A percentile compares a stretch with the other conserved stretches of the same genome.
These are phyloP conservation scores for Suillus americanus DNA, from an alignment of 768 basidiomycete genomes.

Conservation along the genomic window DNA sequence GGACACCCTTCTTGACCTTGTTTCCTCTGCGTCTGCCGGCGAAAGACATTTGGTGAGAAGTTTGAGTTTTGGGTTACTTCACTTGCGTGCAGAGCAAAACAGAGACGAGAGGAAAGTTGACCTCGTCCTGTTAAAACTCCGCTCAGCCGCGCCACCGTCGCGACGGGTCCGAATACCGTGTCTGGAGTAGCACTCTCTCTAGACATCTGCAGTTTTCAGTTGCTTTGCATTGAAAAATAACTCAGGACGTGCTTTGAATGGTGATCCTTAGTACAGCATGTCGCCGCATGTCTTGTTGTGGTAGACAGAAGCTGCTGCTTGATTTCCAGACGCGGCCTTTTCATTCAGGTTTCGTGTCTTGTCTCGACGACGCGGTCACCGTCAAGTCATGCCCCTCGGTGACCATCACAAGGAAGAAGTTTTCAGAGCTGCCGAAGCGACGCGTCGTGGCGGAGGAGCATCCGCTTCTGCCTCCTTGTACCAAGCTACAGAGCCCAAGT, in stretches of 20 bases:
- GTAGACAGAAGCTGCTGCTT: background rate
- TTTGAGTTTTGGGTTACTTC: slow-evolving; percentile 16
- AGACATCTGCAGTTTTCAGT: background rate
- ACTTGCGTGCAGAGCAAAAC: slow-evolving; percentile 30
- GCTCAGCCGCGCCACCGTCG: slow-evolving; percentile 33
- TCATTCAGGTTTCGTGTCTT: slow-evolving; percentile 4
- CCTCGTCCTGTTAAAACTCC: slow-evolving; percentile 34
- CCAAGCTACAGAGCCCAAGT: background rate
- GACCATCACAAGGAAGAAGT: slow-evolving; percentile 48
- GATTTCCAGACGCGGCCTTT: slow-evolving; percentile 3
- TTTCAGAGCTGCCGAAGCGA: slow-evolving; percentile 55
- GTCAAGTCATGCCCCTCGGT: slow-evolving; percentile 7
- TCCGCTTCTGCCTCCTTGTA: background rate
- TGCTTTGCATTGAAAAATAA: background rate
- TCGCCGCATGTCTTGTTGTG: slow-evolving; percentile 14
- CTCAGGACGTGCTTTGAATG: slow-evolving; percentile 12
- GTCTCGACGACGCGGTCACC: background rate
- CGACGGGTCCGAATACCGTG: slow-evolving; percentile 14
- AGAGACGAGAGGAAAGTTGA: slow-evolving; percentile 30
- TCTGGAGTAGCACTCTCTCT: background rate
- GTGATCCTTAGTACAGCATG: slow-evolving; percentile 4
- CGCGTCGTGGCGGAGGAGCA: slow-evolving; percentile 21
- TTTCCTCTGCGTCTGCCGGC: slow-evolving; percentile 85
- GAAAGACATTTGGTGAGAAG: slow-evolving; percentile 64
- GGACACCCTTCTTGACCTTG: slow-evolving; percentile 99